Conservation (phyloP, 2,329 filamentous ascomycete species). For the Rhytidhysteron rufulum region DNA sequence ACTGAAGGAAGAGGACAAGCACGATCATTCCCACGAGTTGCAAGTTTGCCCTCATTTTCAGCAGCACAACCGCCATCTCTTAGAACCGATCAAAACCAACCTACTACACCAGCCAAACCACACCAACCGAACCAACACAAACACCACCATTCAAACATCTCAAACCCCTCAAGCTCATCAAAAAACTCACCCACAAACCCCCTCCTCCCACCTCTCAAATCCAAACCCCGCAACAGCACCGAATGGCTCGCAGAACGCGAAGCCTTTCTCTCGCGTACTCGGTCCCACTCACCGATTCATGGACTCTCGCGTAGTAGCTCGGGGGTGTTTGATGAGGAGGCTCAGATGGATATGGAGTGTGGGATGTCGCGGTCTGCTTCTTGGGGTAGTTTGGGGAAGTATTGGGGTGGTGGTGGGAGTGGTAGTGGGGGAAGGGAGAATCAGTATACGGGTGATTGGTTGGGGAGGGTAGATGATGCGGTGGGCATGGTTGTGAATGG, state of each 20-base stretch:
- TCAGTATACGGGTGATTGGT: constrained; percentile 10
- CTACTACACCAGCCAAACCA: neutral
- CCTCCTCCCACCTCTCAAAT: neutral
- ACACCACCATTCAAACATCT: neutral
- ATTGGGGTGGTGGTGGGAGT: neutral
- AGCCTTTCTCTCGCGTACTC: constrained; percentile 8
- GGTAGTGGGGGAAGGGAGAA: neutral
- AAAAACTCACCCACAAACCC: neutral
- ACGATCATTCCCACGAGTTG: no score
- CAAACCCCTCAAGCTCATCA: neutral
- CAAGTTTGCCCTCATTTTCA: no score
- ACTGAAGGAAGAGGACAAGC: no score
- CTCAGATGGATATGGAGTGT: neutral
- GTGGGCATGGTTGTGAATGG: constrained; percentile 15
- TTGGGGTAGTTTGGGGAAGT: neutral
- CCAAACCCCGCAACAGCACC: constrained; percentile 2
- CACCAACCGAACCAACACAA: neutral
- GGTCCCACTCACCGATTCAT: no score
- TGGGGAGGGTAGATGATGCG: constrained; percentile 18
- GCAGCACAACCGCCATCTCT: no score
- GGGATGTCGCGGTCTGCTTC: neutral
- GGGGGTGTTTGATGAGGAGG: constrained; percentile 1
- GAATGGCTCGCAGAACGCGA: constrained; percentile 10
- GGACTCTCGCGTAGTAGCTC: neutral
- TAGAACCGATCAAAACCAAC: neutral